phyloP scores from a whole-genome alignment of 495 filamentous ascomycete genomes.

The Neurospora discreta region DNA sequence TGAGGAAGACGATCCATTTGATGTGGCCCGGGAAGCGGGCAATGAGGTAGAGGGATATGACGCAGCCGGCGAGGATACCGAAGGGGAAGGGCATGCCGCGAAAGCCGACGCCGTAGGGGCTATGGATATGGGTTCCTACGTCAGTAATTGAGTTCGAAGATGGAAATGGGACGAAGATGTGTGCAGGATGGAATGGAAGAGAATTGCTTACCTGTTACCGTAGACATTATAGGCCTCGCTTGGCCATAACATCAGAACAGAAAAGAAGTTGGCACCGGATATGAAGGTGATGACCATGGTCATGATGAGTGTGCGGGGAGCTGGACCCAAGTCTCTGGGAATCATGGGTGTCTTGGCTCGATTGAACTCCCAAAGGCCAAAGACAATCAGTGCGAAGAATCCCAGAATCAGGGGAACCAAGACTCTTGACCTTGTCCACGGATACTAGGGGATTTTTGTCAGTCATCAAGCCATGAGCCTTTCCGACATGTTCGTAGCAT shows the following conservation, averaged over 20 bases:
- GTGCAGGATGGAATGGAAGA: neutral
- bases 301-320: conserved; percentile 49
- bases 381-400: conserved; percentile 38
- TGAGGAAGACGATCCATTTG: conserved; percentile 48
- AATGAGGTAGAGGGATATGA: conserved; percentile 50
- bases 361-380: conserved; percentile 54
- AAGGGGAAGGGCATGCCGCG: conserved; percentile 57
- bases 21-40: conserved; percentile 52
- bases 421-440: conserved; percentile 27
- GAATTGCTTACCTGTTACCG: conserved; percentile 41
- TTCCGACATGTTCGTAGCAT: neutral
- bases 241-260: conserved; percentile 63
- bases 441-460: conserved; percentile 7
- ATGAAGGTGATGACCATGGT: conserved; percentile 66
- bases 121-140: neutral
- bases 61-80: conserved; percentile 50
- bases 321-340: conserved; percentile 49
- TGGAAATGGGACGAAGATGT: neutral
- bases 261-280: conserved; percentile 66
- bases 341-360: conserved; percentile 56
- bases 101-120: conserved; percentile 51
- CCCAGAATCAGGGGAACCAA: conserved; percentile 51
- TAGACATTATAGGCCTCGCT: conserved; percentile 66
- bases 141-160: neutral
- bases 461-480: neutral